Percentiles rank a stretch among this genome's conserved stretches.
Evolutionary conservation across 169 alveolate species (phyloP).

Genomic region (Theileria orientalis): DNA sequence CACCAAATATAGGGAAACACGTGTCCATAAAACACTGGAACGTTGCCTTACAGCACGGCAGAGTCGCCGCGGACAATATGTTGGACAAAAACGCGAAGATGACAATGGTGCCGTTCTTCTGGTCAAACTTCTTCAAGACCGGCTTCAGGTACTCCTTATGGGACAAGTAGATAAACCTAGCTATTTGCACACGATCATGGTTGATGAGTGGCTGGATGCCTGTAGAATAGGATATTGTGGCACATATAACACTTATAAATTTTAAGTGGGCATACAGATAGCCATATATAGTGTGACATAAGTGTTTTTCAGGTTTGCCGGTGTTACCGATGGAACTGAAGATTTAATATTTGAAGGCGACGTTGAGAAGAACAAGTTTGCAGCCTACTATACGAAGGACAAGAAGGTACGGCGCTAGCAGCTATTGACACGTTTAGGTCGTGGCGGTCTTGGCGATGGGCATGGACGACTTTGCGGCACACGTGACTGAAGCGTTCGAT

Average conservation of each 20-base stretch:
- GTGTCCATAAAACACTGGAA: constrained; percentile 77
- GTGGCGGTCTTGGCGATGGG: constrained; percentile 62
- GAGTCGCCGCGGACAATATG: constrained; percentile 79
- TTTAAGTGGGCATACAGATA: no score
- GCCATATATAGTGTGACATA: no score
- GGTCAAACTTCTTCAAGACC: constrained; percentile 73
- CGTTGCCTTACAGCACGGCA: constrained; percentile 80
- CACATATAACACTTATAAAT: no score
- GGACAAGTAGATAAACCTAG: no score
- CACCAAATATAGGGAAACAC: constrained; percentile 32
- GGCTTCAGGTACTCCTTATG: constrained; percentile 61
- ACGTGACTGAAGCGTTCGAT: constrained; percentile 57
- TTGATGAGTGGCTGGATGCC: no score
- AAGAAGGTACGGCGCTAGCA: constrained; percentile 49
- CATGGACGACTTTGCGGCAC: constrained; percentile 55
- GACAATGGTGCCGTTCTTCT: constrained; percentile 74
- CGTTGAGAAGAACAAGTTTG: constrained; percentile 66
- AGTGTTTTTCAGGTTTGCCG: constrained; percentile 45
- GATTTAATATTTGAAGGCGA: constrained; percentile 76
- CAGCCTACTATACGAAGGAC: constrained; percentile 71
- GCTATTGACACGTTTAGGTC: constrained; percentile 14
- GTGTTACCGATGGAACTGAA: constrained; percentile 65
- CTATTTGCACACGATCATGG: no score
- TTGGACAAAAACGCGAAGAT: constrained; percentile 48
- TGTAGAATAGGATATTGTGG: no score